These are phyloP conservation scores for Xylariaceae sp. DNA, from an alignment of 2,329 filamentous ascomycete genomes.

Conservation along the genomic window DNA sequence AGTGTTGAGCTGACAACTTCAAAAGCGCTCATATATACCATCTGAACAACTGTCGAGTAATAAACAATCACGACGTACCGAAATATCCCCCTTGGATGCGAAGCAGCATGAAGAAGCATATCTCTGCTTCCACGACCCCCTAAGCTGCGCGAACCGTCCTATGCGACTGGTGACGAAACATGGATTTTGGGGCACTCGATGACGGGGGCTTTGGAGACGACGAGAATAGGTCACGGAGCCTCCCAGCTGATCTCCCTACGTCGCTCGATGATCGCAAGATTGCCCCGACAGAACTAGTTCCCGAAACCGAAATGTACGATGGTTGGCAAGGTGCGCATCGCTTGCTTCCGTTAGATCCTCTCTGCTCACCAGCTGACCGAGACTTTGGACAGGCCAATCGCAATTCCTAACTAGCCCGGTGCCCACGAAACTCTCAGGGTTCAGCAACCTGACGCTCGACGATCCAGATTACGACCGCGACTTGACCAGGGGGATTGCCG, in stretches of 20 bases:
- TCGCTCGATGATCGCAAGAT: constrained; percentile 82
- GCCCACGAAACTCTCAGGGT: constrained; percentile 75
- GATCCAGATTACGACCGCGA: constrained; percentile 69
- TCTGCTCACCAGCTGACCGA: constrained; percentile 17
- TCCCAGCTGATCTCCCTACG: constrained; percentile 82
- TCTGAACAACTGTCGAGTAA: neutral
- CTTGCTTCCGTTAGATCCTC: constrained; percentile 14
- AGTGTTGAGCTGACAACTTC: neutral
- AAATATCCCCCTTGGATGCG: neutral
- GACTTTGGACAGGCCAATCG: constrained; percentile 65
- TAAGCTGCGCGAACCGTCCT: constrained; percentile 21
- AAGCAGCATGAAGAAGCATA: constrained; percentile 23
- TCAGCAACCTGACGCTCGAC: constrained; percentile 75
- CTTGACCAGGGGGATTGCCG: constrained; percentile 50
- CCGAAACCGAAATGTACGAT: constrained; percentile 96
- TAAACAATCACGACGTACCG: neutral
- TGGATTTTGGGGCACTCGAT: constrained; percentile 54
- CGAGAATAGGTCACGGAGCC: constrained; percentile 42
- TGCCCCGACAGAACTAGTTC: constrained; percentile 59
- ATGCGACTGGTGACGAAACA: constrained; percentile 39
- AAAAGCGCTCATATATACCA: neutral
- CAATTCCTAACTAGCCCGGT: constrained; percentile 88
- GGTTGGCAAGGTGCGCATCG: constrained; percentile 78
- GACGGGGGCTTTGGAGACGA: constrained; percentile 39
- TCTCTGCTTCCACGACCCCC: constrained; percentile 17